Base-by-base conservation (phyloP, 2,329 filamentous ascomycete species). In the Amauroascus verrucosus region DNA sequence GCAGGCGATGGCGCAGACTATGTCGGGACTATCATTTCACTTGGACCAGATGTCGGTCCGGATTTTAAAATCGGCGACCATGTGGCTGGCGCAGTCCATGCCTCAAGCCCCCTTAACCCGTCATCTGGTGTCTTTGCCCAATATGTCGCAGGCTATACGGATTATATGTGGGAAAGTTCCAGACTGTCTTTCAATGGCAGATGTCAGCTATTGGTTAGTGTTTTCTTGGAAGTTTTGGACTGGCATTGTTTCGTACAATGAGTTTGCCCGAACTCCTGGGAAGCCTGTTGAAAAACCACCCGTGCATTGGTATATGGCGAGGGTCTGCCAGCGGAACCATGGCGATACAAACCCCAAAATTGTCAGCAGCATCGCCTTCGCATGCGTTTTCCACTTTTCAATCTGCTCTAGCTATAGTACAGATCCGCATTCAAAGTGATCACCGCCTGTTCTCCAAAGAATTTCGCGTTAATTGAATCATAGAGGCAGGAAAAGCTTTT, bases 101-200 rank as follows among this genome's bases (percentile, higher is more conserved):
- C 67, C 18, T 62, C 58, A 33, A 67, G 70, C 41, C 53, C 54
- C 1, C 30, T 64, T 8, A 53, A 62, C 24, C 63, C 62, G 1
- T 55, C 63, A 2, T 57, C 59, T 37, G 70, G 70, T 9, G 60
- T 65, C 1, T 72, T 72, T 56, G 64, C 67, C 13, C 62, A 71
- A 47, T 71, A 70, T 51, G 59, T 66, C 20, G 56, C 58, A 6
- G 4, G 5, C 26, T 4, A 30, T 5, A 9, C 26, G 26, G 26
- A 30, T 4, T 30, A 5, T 30, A 30, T 9, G 9, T 9, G 67
- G 4, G 5, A 30, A 30, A 30, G 9, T 30, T 30, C 26, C 26
- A 9, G 26, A 30, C 26, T 30, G 26, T 30, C 26, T 4, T 30
- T 30, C 26, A 9, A 30, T 66, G 38, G 62, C 63, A 37, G 57